Conservation (phyloP, 768 basidiomycete genomes). For the Rhodotorula graminis region DNA sequence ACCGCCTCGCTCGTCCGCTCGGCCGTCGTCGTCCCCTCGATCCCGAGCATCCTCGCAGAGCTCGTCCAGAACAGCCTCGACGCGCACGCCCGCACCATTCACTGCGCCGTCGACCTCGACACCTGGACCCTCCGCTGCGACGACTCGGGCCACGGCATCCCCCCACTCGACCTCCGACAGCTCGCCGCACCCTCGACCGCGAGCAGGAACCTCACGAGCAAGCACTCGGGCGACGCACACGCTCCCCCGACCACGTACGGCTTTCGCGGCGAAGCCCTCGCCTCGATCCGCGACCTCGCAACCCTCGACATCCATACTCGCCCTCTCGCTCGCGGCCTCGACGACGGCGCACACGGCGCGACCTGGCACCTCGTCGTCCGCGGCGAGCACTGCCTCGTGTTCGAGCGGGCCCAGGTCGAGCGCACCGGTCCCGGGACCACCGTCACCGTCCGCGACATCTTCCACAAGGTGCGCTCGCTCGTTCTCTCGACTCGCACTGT, state of each 20-base stretch:
- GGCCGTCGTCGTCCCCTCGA: slow-evolving; percentile 72
- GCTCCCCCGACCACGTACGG: slow-evolving; percentile 20
- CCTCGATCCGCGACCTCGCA: slow-evolving; percentile 72
- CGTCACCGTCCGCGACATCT: slow-evolving; percentile 79
- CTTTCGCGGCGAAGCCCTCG: slow-evolving; percentile 55
- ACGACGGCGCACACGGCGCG: slow-evolving; percentile 43
- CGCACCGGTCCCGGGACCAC: slow-evolving; percentile 49
- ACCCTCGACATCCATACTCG: slow-evolving; percentile 77
- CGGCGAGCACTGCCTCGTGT: slow-evolving; percentile 9
- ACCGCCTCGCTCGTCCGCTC: slow-evolving; percentile 73
- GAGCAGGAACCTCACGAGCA: slow-evolving; percentile 55
- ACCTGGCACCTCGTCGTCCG: slow-evolving; percentile 65
- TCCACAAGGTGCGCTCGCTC: slow-evolving; percentile 57
- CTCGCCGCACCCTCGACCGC: slow-evolving; percentile 51
- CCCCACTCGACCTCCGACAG: slow-evolving; percentile 51
- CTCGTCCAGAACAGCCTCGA: slow-evolving; percentile 87
- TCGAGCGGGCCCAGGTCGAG: slow-evolving; percentile 6
- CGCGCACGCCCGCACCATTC: slow-evolving; percentile 64
- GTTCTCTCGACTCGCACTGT: rapidly evolving
- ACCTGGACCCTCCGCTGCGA: slow-evolving; percentile 79
- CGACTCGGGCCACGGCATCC: slow-evolving; percentile 79
- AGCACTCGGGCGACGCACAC: not conserved
- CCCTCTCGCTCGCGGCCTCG: slow-evolving; percentile 48
- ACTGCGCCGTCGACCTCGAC: slow-evolving; percentile 66
- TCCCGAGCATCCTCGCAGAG: slow-evolving; percentile 74